A percentile compares a stretch with the other conserved stretches of the same genome.
These are phyloP conservation scores for Ogataea minuta DNA, from an alignment of 805 yeast genomes.

Conservation along the genomic window DNA sequence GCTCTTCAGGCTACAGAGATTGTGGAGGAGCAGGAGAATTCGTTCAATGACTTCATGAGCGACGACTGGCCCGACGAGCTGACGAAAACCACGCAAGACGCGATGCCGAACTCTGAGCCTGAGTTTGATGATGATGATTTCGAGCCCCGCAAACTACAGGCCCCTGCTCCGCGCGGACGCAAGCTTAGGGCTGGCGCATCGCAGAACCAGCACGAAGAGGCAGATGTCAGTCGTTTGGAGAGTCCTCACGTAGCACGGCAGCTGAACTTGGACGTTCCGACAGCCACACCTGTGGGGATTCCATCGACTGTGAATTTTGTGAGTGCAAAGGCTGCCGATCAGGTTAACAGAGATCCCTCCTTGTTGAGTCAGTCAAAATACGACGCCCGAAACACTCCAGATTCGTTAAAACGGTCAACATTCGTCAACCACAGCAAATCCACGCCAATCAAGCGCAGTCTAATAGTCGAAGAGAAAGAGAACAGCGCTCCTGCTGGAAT, in stretches of 20 bases:
- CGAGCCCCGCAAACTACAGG: conserved; percentile 12
- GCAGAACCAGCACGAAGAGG: conserved; percentile 11
- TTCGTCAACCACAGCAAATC: conserved; percentile 64
- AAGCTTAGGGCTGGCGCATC: conserved; percentile 10
- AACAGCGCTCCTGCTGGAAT: conserved; percentile 9
- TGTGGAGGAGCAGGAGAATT: conserved; percentile 40
- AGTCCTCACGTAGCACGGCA: conserved; percentile 8
- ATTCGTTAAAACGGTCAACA: conserved; percentile 50
- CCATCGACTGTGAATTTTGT: conserved; percentile 44
- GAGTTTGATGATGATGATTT: conserved; percentile 31
- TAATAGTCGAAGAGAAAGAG: conserved; percentile 19
- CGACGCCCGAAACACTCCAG: conserved; percentile 57
- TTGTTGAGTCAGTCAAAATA: conserved; percentile 42
- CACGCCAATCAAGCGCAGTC: conserved; percentile 52
- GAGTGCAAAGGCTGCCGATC: conserved; percentile 62
- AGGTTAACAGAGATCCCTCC: conserved; percentile 45
- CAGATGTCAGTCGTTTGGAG: conserved; percentile 1
- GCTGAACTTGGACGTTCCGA: conserved; percentile 8
- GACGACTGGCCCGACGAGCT: conserved; percentile 40
- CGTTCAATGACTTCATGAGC: conserved; percentile 45
- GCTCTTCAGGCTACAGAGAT: neutral
- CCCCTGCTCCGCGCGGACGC: conserved; percentile 12
- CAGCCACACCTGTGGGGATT: conserved; percentile 18
- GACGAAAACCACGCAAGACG: conserved; percentile 11
- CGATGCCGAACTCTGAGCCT: conserved; percentile 26